Evolutionary conservation across 768 basidiomycete genomes (phyloP).

Genomic region (Udeniomyces megalosporus): DNA sequence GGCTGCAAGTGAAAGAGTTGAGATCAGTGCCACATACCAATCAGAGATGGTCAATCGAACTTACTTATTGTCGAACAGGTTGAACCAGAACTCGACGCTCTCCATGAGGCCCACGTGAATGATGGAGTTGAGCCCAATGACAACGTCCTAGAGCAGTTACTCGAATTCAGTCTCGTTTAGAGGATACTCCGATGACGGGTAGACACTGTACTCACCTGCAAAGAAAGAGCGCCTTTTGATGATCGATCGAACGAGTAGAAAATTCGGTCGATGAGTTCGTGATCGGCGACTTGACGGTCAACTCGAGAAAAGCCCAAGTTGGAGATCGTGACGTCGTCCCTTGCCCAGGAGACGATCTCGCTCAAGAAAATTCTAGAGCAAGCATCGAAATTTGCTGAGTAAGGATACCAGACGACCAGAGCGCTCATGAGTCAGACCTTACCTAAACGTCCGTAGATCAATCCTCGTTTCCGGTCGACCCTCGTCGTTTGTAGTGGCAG

Average conservation of each 20-base stretch:
- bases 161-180: too few species aligned
- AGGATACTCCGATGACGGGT: too few species aligned
- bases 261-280: constrained; percentile 73
- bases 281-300: constrained; percentile 81
- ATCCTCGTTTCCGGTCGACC: constrained; percentile 83
- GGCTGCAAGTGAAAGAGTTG: background rate
- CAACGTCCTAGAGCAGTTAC: constrained; percentile 54
- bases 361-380: constrained; percentile 54
- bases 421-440: too few species aligned
- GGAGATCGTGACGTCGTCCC: constrained; percentile 77
- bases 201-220: constrained; percentile 52
- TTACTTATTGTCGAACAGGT: constrained; percentile 48
- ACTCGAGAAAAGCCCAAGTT: constrained; percentile 61
- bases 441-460: constrained; percentile 56
- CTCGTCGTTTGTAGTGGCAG: constrained; percentile 27
- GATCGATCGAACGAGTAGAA: constrained; percentile 90
- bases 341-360: constrained; percentile 86
- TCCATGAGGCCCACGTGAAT: constrained; percentile 79
- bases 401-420: too few species aligned
- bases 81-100: constrained; percentile 98
- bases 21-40: constrained; percentile 11
- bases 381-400: background rate
- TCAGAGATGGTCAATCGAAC: background rate
- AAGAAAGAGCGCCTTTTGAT: constrained; percentile 64
- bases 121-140: constrained; percentile 72